Conservation (phyloP, 495 filamentous ascomycete genomes). For the Penicillium taxi region DNA sequence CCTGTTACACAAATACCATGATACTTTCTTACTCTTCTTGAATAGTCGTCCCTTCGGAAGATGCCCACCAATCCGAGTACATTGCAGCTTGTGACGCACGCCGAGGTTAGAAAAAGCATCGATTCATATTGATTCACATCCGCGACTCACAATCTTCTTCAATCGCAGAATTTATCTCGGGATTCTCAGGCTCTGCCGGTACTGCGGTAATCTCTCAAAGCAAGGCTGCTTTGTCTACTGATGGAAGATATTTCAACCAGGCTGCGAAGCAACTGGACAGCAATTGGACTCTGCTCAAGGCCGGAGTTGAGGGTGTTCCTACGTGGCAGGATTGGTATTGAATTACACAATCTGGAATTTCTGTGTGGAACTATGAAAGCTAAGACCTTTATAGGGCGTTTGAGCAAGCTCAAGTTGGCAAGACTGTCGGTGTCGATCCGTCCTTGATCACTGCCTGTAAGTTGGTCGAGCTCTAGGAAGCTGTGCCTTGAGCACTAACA, state of each 20-base stretch:
- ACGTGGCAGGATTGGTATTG: conserved; percentile 98
- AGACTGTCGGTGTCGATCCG: conserved; percentile 87
- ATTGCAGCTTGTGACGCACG: conserved; percentile 90
- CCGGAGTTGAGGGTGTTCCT: conserved; percentile 84
- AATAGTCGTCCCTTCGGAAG: conserved; percentile 91
- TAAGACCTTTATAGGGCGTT: conserved; percentile 49
- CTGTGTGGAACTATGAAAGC: conserved; percentile 6
- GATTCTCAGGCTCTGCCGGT: conserved; percentile 93
- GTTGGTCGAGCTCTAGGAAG: no score
- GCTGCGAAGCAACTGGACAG: conserved; percentile 83
- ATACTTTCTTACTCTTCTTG: conserved; percentile 11
- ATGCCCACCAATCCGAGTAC: conserved; percentile 96
- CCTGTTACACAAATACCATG: background rate
- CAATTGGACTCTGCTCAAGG: conserved; percentile 90
- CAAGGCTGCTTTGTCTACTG: conserved; percentile 86
- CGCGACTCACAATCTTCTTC: conserved; percentile 10
- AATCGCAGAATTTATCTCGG: conserved; percentile 68
- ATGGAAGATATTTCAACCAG: conserved; percentile 98
- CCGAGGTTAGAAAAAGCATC: conserved; percentile 49
- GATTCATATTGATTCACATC: background rate
- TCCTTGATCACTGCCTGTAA: conserved; percentile 71
- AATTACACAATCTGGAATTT: background rate
- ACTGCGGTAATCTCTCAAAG: conserved; percentile 80
- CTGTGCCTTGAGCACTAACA: no score
- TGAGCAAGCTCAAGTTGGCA: conserved; percentile 74